phyloP scores from a whole-genome alignment of 2,329 filamentous ascomycete genomes.

The Cytospora leucostoma region DNA sequence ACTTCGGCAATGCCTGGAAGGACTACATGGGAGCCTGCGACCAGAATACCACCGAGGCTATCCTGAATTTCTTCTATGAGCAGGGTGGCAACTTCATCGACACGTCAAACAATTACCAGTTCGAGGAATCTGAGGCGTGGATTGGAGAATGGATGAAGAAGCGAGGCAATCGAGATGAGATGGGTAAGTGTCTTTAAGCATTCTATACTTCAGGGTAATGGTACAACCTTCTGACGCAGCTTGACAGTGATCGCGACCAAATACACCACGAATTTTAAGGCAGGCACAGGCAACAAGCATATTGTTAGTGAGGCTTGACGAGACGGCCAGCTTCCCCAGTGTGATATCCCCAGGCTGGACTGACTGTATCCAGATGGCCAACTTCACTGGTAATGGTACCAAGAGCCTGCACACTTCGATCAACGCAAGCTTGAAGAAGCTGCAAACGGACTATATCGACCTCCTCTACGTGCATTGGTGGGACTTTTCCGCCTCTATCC shows the following conservation, averaged over 20 bases:
- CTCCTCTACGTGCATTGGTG: slow-evolving; percentile 59
- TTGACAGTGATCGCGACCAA: slow-evolving; percentile 63
- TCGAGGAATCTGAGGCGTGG: slow-evolving; percentile 61
- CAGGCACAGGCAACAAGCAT: slow-evolving; percentile 41
- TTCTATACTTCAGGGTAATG: background rate
- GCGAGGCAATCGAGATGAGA: slow-evolving; percentile 64
- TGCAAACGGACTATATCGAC: slow-evolving; percentile 71
- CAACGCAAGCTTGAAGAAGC: slow-evolving; percentile 57
- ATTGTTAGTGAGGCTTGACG: slow-evolving; percentile 34
- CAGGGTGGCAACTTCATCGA: slow-evolving; percentile 74
- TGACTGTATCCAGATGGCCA: slow-evolving; percentile 41
- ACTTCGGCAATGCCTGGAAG: slow-evolving; percentile 54
- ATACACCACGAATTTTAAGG: slow-evolving; percentile 60
- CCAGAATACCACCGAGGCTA: slow-evolving; percentile 61
- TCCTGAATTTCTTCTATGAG: slow-evolving; percentile 67
- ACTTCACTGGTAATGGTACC: slow-evolving; percentile 59
- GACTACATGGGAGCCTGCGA: slow-evolving; percentile 64
- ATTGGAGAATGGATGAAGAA: slow-evolving; percentile 71
- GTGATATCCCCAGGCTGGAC: background rate
- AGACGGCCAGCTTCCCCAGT: background rate
- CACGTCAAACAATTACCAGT: slow-evolving; percentile 69
- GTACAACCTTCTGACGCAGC: background rate
- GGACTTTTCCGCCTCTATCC: slow-evolving; percentile 57
- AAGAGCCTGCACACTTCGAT: slow-evolving; percentile 62
- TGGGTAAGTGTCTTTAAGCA: slow-evolving; percentile 46